Conservation (phyloP, 2,329 filamentous ascomycete species). For the Colletotrichum scovillei region DNA sequence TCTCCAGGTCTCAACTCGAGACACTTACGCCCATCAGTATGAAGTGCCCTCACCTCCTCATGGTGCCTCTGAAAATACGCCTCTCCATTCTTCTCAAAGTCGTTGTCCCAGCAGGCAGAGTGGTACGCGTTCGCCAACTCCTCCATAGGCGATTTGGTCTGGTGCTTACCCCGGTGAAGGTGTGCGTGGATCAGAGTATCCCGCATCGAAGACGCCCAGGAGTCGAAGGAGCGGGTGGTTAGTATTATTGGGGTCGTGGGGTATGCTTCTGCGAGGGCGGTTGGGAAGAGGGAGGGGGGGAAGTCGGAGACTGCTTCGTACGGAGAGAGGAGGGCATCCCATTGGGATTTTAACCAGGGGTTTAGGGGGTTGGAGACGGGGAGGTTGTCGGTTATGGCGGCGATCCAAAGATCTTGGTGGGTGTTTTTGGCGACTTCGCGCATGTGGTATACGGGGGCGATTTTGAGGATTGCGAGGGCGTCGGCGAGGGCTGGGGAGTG, state of each 20-base stretch:
- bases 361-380: conserved; percentile 35
- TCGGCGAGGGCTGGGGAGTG: conserved; percentile 41
- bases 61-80: conserved; percentile 42
- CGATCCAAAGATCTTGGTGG: conserved; percentile 47
- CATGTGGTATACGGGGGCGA: conserved; percentile 48
- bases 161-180: conserved; percentile 22
- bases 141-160: conserved; percentile 39
- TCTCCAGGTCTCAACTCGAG: conserved; percentile 42
- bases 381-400: conserved; percentile 48
- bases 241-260: conserved; percentile 72
- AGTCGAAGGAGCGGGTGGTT: conserved; percentile 67
- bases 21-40: conserved; percentile 36
- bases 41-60: conserved; percentile 36
- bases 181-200: conserved; percentile 42
- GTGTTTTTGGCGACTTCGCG: conserved; percentile 46
- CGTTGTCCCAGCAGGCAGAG: conserved; percentile 42
- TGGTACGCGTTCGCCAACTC: conserved; percentile 41
- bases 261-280: conserved; percentile 71
- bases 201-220: conserved; percentile 63
- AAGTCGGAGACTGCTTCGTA: conserved; percentile 43
- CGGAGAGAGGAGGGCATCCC: conserved; percentile 47
- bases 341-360: conserved; percentile 44
- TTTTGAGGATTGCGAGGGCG: conserved; percentile 43
- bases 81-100: conserved; percentile 40
- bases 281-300: conserved; percentile 55